Evolutionary conservation across 2,329 filamentous ascomycete genomes (phyloP).

Genomic region (Diplodia mutila): DNA sequence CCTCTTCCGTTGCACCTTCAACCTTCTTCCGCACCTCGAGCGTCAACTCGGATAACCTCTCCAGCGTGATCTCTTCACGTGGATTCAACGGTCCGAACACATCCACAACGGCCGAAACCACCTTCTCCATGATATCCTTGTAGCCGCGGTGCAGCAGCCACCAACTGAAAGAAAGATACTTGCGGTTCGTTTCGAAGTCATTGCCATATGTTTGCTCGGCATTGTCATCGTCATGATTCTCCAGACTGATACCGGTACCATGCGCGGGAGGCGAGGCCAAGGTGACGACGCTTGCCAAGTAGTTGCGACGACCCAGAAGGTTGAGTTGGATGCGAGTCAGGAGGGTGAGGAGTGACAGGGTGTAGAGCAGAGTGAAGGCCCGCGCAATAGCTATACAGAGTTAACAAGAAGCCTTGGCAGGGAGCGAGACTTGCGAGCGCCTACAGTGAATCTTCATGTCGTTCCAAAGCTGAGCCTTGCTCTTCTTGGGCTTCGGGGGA

Average conservation of each 20-base stretch:
- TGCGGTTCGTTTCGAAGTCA: conserved; percentile 94
- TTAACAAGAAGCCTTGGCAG: not conserved
- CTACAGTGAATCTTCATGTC: conserved; percentile 93
- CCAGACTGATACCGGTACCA: conserved; percentile 78
- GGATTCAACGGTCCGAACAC: conserved; percentile 90
- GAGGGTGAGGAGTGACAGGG: conserved; percentile 83
- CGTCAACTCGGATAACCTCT: conserved; percentile 77
- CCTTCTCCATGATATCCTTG: conserved; percentile 77
- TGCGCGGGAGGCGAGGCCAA: conserved; percentile 74
- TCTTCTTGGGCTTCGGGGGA: conserved; percentile 66
- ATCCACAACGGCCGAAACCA: conserved; percentile 83
- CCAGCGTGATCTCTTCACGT: conserved; percentile 82
- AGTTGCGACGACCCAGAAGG: conserved; percentile 90
- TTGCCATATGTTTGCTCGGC: conserved; percentile 81
- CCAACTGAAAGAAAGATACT: conserved; percentile 96
- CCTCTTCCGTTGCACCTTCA: conserved; percentile 72
- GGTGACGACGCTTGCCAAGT: conserved; percentile 92
- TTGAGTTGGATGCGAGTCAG: conserved; percentile 96
- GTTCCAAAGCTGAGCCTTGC: conserved; percentile 94
- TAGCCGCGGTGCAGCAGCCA: conserved; percentile 94
- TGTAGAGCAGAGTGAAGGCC: conserved; percentile 90
- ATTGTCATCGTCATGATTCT: conserved; percentile 91
- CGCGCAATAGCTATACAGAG: conserved; percentile 75
- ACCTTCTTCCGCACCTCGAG: conserved; percentile 82
- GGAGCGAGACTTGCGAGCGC: conserved; percentile 38